Conservation (phyloP, 768 basidiomycete species). For the Leucocoprinus sp. region DNA sequence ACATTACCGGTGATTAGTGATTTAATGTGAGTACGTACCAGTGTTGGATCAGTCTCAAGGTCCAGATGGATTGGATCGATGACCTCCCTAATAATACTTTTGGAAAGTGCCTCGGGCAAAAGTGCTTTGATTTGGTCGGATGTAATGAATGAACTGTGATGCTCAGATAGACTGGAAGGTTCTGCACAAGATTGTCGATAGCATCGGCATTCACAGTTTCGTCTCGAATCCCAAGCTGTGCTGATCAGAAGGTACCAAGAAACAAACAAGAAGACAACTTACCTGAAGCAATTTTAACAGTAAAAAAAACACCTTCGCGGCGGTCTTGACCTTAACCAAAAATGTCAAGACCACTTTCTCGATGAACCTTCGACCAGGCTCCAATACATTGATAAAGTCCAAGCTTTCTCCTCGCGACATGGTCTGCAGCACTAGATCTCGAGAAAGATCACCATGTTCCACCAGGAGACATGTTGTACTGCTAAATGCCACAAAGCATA, state of each 20-base stretch:
- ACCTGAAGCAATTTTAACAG: slow-evolving; percentile 92
- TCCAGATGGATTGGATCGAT: slow-evolving; percentile 70
- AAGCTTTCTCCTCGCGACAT: slow-evolving; percentile 75
- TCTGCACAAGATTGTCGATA: slow-evolving; percentile 55
- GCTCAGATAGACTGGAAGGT: slow-evolving; percentile 80
- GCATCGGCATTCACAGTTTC: slow-evolving; percentile 56
- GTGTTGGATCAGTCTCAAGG: slow-evolving; percentile 80
- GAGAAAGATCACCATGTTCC: slow-evolving; percentile 88
- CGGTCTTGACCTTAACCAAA: slow-evolving; percentile 96
- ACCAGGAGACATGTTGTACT: slow-evolving; percentile 75
- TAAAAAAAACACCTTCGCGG: slow-evolving; percentile 88
- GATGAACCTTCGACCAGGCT: slow-evolving; percentile 69
- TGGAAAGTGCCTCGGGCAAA: slow-evolving; percentile 79
- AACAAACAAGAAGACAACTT: slow-evolving; percentile 15
- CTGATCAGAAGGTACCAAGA: slow-evolving; percentile 1
- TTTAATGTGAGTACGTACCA: too few species aligned
- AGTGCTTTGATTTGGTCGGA: slow-evolving; percentile 72
- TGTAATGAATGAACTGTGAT: slow-evolving; percentile 82
- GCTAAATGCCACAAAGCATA: slow-evolving; percentile 63
- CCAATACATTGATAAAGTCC: slow-evolving; percentile 83
- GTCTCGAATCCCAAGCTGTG: slow-evolving; percentile 71
- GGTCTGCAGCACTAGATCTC: slow-evolving; percentile 77
- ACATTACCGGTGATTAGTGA: neutral
- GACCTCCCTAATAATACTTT: slow-evolving; percentile 63
- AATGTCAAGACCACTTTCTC: slow-evolving; percentile 83